phyloP scores from a whole-genome alignment of 108 stramenopile species.

The Poteriospumella lacustris region DNA sequence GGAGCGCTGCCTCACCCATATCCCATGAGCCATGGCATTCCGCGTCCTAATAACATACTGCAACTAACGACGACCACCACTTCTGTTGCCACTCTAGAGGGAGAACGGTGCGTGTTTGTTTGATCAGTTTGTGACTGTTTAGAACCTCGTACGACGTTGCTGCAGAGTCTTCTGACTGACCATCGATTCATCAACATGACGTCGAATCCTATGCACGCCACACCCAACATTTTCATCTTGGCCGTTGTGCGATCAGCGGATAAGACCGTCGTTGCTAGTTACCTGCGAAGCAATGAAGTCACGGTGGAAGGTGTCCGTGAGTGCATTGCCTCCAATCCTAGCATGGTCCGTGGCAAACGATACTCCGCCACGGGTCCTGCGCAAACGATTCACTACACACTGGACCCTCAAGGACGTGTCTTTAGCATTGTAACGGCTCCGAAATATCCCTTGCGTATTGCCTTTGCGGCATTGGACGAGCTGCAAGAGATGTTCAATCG shows the following conservation, averaged over 20 bases:
- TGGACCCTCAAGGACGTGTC: constrained; percentile 39
- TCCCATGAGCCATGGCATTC: no score
- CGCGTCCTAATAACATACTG: no score
- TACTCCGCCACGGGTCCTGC: constrained; percentile 40
- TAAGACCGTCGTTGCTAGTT: neutral
- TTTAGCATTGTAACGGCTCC: constrained; percentile 43
- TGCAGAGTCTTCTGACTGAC: no score
- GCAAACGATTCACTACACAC: constrained; percentile 39
- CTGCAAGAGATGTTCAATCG: constrained; percentile 42
- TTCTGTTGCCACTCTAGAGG: no score
- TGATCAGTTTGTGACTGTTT: no score
- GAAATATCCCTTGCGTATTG: constrained; percentile 41
- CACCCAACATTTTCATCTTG: neutral
- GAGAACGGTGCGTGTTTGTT: no score
- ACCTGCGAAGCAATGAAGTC: neutral
- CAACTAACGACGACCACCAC: no score
- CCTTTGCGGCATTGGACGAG: constrained; percentile 44
- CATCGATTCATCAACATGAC: no score
- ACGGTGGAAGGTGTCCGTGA: neutral
- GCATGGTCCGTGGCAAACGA: constrained; percentile 43
- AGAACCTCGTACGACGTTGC: no score
- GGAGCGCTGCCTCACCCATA: no score
- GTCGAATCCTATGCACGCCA: neutral
- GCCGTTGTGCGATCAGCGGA: neutral
- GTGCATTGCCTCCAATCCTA: neutral